Percentiles rank a stretch among this genome's conserved stretches.
Evolutionary conservation across 805 yeast genomes (phyloP).

Genomic region (Candida orba): DNA sequence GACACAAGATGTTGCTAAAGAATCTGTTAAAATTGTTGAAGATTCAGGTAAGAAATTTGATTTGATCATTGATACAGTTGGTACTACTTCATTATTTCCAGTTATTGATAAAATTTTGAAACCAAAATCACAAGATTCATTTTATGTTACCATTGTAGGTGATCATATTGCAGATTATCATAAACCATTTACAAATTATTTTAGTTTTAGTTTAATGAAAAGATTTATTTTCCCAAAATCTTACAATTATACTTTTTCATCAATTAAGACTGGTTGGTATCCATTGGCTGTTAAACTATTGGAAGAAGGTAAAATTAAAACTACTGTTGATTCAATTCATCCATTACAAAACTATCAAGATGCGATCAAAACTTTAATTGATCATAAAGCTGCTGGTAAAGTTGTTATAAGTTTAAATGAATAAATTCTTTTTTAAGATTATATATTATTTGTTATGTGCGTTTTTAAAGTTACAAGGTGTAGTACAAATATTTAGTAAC

Average conservation of each 20-base stretch:
- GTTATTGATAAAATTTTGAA: slow-evolving; percentile 37
- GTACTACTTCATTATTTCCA: slow-evolving; percentile 44
- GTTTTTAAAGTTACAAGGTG: no score
- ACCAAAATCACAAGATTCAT: slow-evolving; percentile 38
- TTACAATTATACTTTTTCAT: slow-evolving; percentile 23
- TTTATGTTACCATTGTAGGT: slow-evolving; percentile 51
- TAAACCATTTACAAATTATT: not conserved
- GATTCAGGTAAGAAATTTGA: slow-evolving; percentile 45
- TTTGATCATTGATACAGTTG: slow-evolving; percentile 57
- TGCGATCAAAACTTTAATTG: slow-evolving; percentile 43
- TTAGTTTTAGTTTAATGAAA: slow-evolving; percentile 7
- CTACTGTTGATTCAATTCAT: slow-evolving; percentile 48
- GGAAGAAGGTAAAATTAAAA: slow-evolving; percentile 33
- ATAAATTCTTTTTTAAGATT: not conserved
- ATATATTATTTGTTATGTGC: no score
- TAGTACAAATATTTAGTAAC: no score
- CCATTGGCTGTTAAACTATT: slow-evolving; percentile 28
- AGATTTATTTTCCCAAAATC: slow-evolving; percentile 12
- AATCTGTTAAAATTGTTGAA: slow-evolving; percentile 23
- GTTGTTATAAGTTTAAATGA: slow-evolving; percentile 27
- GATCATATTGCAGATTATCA: slow-evolving; percentile 34
- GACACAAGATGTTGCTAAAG: slow-evolving; percentile 32
- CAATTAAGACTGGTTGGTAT: slow-evolving; percentile 17
- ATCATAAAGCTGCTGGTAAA: slow-evolving; percentile 43
- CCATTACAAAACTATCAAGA: slow-evolving; percentile 39